These are phyloP conservation scores for Phoenix roebelenii DNA, from an alignment of 176 grass and related monocot genomes.

Conservation along the genomic window DNA sequence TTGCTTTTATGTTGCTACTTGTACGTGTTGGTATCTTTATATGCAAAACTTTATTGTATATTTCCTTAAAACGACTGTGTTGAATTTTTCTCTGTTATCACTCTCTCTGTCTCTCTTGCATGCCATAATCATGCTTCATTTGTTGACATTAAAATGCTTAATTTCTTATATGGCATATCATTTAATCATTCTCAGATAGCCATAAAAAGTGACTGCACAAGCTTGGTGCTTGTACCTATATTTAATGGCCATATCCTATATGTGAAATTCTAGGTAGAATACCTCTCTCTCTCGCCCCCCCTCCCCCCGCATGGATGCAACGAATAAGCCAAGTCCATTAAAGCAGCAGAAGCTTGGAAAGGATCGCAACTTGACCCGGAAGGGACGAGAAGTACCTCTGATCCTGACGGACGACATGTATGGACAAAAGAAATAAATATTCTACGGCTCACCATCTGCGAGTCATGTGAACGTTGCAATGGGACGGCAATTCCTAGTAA, in stretches of 20 bases:
- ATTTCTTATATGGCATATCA: too few species aligned
- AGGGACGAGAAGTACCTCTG: not conserved
- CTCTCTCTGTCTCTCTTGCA: not conserved
- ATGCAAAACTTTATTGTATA: not conserved
- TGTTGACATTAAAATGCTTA: too few species aligned
- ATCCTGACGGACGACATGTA: not conserved
- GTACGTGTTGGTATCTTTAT: not conserved
- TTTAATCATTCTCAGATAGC: too few species aligned
- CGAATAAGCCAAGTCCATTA: slow-evolving; percentile 9
- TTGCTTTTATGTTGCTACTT: too few species aligned
- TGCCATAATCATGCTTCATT: not conserved
- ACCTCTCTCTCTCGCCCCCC: not conserved
- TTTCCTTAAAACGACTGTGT: too few species aligned
- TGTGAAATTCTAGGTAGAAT: too few species aligned
- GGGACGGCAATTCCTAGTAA: not conserved
- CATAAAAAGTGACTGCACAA: too few species aligned
- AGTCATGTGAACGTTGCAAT: slow-evolving; percentile 2
- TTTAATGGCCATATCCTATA: too few species aligned
- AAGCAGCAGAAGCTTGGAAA: not conserved
- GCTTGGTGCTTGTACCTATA: too few species aligned
- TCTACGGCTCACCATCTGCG: not conserved
- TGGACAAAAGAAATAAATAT: not conserved
- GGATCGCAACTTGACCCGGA: not conserved
- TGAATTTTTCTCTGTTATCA: not conserved
- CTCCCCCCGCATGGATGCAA: not conserved